Percentiles rank a stretch among this genome's conserved stretches.
These are phyloP conservation scores for Evernia prunastri DNA, from an alignment of 495 filamentous ascomycete species.

Conservation along the genomic window DNA sequence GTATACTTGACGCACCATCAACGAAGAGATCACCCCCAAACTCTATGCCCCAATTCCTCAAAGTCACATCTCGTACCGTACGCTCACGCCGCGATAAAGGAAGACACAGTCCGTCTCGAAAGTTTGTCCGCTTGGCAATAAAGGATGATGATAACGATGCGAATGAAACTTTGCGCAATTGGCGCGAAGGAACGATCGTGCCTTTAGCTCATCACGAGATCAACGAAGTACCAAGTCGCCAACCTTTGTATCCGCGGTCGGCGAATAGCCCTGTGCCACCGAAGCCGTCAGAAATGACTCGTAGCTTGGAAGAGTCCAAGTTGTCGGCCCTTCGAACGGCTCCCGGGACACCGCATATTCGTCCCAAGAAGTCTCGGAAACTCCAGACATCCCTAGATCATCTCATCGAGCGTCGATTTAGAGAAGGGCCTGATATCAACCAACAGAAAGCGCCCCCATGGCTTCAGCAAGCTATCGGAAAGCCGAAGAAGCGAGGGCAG, in stretches of 20 bases:
- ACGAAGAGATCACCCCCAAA: constrained; percentile 29
- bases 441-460: not conserved
- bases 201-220: constrained; percentile 35
- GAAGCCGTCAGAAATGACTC: not conserved
- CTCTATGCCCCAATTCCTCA: constrained; percentile 62
- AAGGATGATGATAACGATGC: constrained; percentile 69
- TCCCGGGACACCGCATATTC: not conserved
- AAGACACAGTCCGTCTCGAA: constrained; percentile 66
- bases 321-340: not conserved
- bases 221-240: constrained; percentile 16
- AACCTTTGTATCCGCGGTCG: constrained; percentile 30
- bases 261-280: constrained; percentile 28
- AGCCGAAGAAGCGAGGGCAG: constrained; percentile 12
- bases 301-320: not conserved
- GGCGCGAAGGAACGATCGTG: constrained; percentile 65
- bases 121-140: constrained; percentile 66
- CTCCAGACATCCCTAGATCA: constrained; percentile 10
- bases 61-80: constrained; percentile 67
- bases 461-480: not conserved
- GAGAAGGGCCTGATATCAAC: not conserved
- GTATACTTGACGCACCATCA: constrained; percentile 66
- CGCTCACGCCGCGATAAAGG: constrained; percentile 56
- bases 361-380: constrained; percentile 15
- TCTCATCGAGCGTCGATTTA: constrained; percentile 2
- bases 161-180: constrained; percentile 58